phyloP scores from a whole-genome alignment of 148 eudicot genomes.

The Rhododendron ferrugineum region DNA sequence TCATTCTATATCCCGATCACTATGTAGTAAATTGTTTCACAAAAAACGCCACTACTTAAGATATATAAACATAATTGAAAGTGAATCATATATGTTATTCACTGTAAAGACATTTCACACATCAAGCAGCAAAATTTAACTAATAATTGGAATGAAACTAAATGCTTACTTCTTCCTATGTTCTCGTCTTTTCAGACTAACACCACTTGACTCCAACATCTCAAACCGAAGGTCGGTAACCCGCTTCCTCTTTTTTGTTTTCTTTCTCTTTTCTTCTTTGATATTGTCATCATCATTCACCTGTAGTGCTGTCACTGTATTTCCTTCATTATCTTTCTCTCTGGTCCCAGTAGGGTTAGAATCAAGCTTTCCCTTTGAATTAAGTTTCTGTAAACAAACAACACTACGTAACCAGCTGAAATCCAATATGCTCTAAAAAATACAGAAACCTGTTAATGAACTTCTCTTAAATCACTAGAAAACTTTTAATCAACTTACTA shows the following conservation, averaged over 20 bases:
- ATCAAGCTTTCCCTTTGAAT: slow-evolving; percentile 18
- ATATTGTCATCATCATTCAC: slow-evolving; percentile 22
- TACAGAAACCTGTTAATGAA: background rate
- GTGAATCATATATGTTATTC: background rate
- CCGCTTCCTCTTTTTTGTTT: slow-evolving; percentile 58
- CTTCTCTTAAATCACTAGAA: background rate
- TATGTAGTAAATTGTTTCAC: background rate
- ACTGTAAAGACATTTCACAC: background rate
- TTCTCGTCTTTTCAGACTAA: slow-evolving; percentile 50
- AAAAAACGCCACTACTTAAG: background rate
- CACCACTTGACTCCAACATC: slow-evolving; percentile 37
- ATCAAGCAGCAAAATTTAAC: background rate
- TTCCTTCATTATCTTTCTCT: slow-evolving; percentile 23
- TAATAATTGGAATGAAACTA: background rate
- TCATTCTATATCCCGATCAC: background rate
- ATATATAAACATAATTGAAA: background rate
- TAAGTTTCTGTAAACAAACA: slow-evolving; percentile 36
- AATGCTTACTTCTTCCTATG: slow-evolving; percentile 75
- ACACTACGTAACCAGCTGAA: background rate
- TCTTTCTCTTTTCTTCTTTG: slow-evolving; percentile 49
- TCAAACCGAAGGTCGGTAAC: slow-evolving; percentile 74
- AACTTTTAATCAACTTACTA: background rate
- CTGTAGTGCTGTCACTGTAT: slow-evolving; percentile 15
- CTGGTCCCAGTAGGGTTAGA: slow-evolving; percentile 22
- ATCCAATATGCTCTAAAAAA: background rate